Evolutionary conservation across 78 protist genomes (phyloP), one percentile per base, ranked within the genome.

Genomic region (Anaeramoeba flamelloides): DNA sequence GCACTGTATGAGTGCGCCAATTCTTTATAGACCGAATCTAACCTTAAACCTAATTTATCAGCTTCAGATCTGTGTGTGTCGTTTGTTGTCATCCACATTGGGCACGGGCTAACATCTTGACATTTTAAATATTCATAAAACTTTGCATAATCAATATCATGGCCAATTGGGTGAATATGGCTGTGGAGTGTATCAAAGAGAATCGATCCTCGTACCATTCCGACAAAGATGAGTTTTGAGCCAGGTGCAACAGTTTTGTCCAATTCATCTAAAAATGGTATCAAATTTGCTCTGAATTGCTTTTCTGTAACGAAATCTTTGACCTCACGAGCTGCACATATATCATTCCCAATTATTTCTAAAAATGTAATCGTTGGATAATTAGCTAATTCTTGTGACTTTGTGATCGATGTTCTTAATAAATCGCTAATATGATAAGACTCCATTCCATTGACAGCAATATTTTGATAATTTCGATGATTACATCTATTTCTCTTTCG

Each of bases 401-500:
- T n/a, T n/a, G n/a, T n/a, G n/a, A n/a, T n/a, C n/a, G n/a, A n/a
- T n/a, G n/a, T n/a, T n/a, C n/a, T n/a, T n/a, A n/a, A n/a, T n/a
- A n/a, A n/a, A 2, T 0, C 1, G 8, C 36, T 53, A 32, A 86
- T 83, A 32, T 76, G 30, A 2, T 37, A 34, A 1, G 83, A 41
- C 17, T 82, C 39, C 0, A 93, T 93, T 40, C 95, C 94, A 82
- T 92, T 92, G 34, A 91, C 94, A 39, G 89, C 91, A 34, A 90
- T 36, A 84, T 92, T 92, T 75, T 91, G 93, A 74, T 78, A 92
- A 78, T 91, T 91, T 36, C 91, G 65, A 41, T 91, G 91, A 69
- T 86, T 91, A 79, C 95, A 92, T 36, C 86, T 79, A 81, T 92
- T 90, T 39, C 87, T 75, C 40, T 87, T 79, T 36, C 78, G 33